Evolutionary conservation across 163 green algal genomes (phyloP).

Genomic region (Botryococcus braunii): DNA sequence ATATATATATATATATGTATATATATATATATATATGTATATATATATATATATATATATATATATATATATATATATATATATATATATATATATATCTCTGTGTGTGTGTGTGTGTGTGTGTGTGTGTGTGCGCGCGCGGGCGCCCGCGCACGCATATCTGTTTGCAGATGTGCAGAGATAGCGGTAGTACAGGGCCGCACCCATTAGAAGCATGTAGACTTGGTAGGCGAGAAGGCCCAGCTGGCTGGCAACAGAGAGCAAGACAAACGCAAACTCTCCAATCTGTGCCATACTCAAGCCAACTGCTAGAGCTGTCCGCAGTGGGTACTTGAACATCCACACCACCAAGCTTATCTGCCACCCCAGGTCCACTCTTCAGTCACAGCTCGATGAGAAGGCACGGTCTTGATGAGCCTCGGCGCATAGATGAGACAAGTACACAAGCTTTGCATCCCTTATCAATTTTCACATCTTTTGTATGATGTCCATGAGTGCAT

Average conservation of each 20-base stretch:
- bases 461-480: no score
- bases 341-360: constrained; percentile 65
- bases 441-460: no score
- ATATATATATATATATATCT: no score
- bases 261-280: constrained; percentile 88
- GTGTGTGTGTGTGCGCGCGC: background rate
- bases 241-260: constrained; percentile 63
- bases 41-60: no score
- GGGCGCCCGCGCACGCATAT: background rate
- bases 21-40: no score
- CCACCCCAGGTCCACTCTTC: background rate
- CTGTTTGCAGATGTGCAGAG: background rate
- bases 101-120: no score
- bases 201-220: constrained; percentile 72
- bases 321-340: constrained; percentile 48
- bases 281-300: constrained; percentile 78
- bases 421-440: no score
- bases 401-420: no score
- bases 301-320: constrained; percentile 59
- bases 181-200: background rate
- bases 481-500: no score
- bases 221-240: constrained; percentile 59
- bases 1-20: no score
- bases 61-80: no score
- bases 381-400: no score